Conservation (phyloP, 805 yeast species). For the Nakazawaea holstii region DNA sequence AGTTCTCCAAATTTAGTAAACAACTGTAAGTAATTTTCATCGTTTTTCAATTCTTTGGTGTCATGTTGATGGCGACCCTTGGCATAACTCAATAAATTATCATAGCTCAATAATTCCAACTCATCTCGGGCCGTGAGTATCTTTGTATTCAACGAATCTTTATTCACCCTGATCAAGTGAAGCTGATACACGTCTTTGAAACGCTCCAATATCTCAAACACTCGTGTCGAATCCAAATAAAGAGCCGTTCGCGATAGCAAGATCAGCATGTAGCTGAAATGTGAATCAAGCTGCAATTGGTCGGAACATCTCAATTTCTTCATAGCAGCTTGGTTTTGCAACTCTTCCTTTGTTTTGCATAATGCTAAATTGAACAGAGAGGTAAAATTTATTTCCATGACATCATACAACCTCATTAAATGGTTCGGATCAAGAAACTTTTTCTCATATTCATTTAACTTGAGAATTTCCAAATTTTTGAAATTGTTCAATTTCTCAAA, state of each 20-base stretch:
- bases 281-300: neutral
- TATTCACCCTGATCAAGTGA: neutral
- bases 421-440: conserved; percentile 7
- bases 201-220: neutral
- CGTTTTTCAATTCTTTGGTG: neutral
- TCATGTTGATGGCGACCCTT: neutral
- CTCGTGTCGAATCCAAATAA: neutral
- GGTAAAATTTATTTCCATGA: neutral
- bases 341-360: neutral
- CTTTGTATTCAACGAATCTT: neutral
- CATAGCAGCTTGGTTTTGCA: neutral
- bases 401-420: conserved; percentile 1
- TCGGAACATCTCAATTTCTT: neutral
- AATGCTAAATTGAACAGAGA: neutral
- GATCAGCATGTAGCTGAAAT: neutral
- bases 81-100: conserved; percentile 5
- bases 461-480: neutral
- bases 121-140: neutral
- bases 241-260: neutral
- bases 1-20: conserved; percentile 8
- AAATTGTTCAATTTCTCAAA: neutral
- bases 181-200: neutral
- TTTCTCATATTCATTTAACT: neutral
- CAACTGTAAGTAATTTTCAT: conserved; percentile 1
- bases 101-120: neutral